Evolutionary conservation across 2,329 filamentous ascomycete genomes (phyloP).

Genomic region (Amauroascus verrucosus): DNA sequence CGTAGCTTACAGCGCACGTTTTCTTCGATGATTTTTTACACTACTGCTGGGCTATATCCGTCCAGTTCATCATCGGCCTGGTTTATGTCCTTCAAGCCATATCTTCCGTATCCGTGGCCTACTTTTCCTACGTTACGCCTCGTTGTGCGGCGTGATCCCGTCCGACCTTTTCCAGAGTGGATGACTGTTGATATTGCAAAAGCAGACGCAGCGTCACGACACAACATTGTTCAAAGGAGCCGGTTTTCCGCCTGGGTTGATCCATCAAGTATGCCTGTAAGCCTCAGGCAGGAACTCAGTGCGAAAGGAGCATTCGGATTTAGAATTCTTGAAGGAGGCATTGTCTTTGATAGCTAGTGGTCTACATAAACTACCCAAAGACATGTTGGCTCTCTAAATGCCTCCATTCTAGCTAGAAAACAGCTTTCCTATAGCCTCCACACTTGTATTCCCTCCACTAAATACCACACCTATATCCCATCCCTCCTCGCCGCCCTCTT

Average conservation of each 20-base stretch:
- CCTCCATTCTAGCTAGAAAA: constrained; percentile 30
- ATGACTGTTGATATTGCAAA: constrained; percentile 27
- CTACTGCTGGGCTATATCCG: constrained; percentile 20
- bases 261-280: constrained; percentile 15
- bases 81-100: constrained; percentile 24
- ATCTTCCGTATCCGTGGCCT: constrained; percentile 33
- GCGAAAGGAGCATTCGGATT: constrained; percentile 13
- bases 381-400: background rate
- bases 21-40: constrained; percentile 33
- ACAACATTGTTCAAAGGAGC: constrained; percentile 27
- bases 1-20: constrained; percentile 31
- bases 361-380: background rate
- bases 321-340: constrained; percentile 10
- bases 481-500: constrained; percentile 58
- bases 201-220: constrained; percentile 28
- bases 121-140: constrained; percentile 31
- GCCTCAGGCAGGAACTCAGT: background rate
- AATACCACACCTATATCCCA: constrained; percentile 60
- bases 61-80: constrained; percentile 14
- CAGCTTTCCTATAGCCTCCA: constrained; percentile 50
- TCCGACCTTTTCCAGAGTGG: constrained; percentile 29
- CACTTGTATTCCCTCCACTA: constrained; percentile 55
- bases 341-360: constrained; percentile 2
- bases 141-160: constrained; percentile 27
- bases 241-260: constrained; percentile 32